Evolutionary conservation across 345 rosid genomes (phyloP), one percentile per base, ranked within the genome.

Genomic region (Clarkia xantiana): DNA sequence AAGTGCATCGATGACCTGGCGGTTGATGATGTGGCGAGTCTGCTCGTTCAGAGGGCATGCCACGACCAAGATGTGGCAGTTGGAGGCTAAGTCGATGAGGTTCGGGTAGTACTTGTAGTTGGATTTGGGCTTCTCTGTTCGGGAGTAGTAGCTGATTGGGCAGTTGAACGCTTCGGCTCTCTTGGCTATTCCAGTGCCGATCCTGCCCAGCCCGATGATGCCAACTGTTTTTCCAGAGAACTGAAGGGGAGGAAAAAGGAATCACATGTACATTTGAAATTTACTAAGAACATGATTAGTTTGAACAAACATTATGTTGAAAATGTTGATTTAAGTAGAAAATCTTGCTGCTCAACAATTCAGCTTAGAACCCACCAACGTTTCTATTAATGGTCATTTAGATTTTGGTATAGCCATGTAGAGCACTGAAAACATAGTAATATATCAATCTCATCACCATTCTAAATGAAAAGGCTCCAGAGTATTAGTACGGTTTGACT

Each of bases 171-270:
- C 79, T 56, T 67, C 70, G 0, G 75, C 79, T 61, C 79, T 70
- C 66, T 64, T 61, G 10, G 73, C 73, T 41, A 64, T 14, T 47
- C 72, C 79, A 16, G 60, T 54, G 40, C 79, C 75, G 14, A 74
- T 74, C 59, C 75, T 63, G 18, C 79, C 79, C 61, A 70, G 15
- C n/a, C 75, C 79, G 49, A 74, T 57, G 44, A 74, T 74, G 19
- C 79, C 73, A 42, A 74, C 66, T 14, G 71, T 54, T 57, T 74
- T 74, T 23, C 75, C 79, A 19, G 54, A 60, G 50, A 70, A 74
- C 79, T 74, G 68, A 29, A 18, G 39, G 42, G 20, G 16, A 20
- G 20, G 19, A 1, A 15, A 49, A 29, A 9, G 10, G 15, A 14
- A n/a, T 9, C 18, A 49, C 6, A 2, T 14, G 9, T 23, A 11